Evolutionary conservation across 495 filamentous ascomycete species (phyloP), one percentile per base, ranked within the genome.

Genomic region (Platismatia glauca): DNA sequence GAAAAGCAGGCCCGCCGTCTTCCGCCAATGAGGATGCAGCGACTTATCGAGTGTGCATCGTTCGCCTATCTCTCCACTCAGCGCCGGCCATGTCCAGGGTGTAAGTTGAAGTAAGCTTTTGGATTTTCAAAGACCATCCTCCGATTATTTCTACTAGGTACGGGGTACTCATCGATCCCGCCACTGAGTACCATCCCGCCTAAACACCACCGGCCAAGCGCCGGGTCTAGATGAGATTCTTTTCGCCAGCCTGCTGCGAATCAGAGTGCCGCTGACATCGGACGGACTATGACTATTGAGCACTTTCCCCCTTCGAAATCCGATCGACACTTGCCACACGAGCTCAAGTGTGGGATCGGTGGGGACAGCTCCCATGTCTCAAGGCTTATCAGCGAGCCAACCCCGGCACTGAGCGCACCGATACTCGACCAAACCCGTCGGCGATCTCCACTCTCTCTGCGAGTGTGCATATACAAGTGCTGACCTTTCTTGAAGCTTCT

Each of bases 371-470:
- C 34, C 29, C 39, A n/a, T 6, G 1, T 18, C 2, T 29, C 13
- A 22, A 24, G 56, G 60, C 60, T 62, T 62, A 62, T 62, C 60
- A 62, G 60, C 50, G 4, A 62, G 50, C 60, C 56, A 43, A 8
- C 31, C 41, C 44, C 9, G 4, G 27, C 60, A 4, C 41, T 62
- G 50, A 20, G 41, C 18, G 39, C 24, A 55, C 2, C 15, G 27
- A 27, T 33, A 34, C 7, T 33, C 7, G 4, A 53, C 43, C 55
- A 60, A 46, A 63, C 22, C 55, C 56, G 39, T 66, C 64, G 64
- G 65, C 43, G 27, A 67, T 53, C 65, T 67, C 65, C 65, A 67
- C 62, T 48, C 37, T 34, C n/a, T 46, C 52, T 39, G 18, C 0
- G 46, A 35, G 27, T 48, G 39, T 63, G 37, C 39, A 48, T 60